Conservation (phyloP, 1,139 yeast species). For the Suhomyces chickasaworum region DNA sequence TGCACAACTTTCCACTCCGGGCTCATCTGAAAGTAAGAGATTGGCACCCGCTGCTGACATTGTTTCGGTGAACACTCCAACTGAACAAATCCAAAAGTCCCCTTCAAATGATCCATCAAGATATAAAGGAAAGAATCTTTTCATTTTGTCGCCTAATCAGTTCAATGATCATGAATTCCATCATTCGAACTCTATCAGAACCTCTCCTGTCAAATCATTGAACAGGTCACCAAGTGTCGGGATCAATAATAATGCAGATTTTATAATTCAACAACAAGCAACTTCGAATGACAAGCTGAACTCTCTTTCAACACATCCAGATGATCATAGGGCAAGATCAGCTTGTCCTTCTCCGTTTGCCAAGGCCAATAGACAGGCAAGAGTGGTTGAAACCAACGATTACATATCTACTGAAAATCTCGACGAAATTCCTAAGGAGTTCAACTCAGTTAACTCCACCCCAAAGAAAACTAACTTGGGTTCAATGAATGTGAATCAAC, state of each 20-base stretch:
- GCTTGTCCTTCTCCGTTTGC: slow-evolving; percentile 47
- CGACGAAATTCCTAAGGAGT: slow-evolving; percentile 19
- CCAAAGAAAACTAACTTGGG: slow-evolving; percentile 19
- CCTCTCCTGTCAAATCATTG: slow-evolving; percentile 10
- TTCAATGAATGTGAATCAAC: slow-evolving; percentile 13
- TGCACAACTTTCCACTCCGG: slow-evolving; percentile 4
- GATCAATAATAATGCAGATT: neutral
- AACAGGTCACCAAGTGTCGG: slow-evolving; percentile 6
- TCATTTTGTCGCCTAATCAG: slow-evolving; percentile 46
- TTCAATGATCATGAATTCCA: slow-evolving; percentile 41
- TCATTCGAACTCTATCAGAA: slow-evolving; percentile 15
- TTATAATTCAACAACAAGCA: slow-evolving; percentile 2
- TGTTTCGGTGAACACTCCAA: slow-evolving; percentile 18
- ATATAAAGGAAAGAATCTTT: slow-evolving; percentile 35
- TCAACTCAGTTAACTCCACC: slow-evolving; percentile 16
- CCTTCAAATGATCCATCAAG: slow-evolving; percentile 6
- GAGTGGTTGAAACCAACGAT: slow-evolving; percentile 47
- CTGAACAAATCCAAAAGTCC: slow-evolving; percentile 5
- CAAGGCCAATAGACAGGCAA: slow-evolving; percentile 47
- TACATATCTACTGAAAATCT: slow-evolving; percentile 23
- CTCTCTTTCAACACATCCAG: slow-evolving; percentile 18
- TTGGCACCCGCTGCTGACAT: slow-evolving; percentile 29
- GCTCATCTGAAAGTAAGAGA: slow-evolving; percentile 5
- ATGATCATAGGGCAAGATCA: slow-evolving; percentile 26
- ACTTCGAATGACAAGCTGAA: slow-evolving; percentile 9